Evolutionary conservation across 805 yeast species (phyloP).

Genomic region (Pichia heedii): DNA sequence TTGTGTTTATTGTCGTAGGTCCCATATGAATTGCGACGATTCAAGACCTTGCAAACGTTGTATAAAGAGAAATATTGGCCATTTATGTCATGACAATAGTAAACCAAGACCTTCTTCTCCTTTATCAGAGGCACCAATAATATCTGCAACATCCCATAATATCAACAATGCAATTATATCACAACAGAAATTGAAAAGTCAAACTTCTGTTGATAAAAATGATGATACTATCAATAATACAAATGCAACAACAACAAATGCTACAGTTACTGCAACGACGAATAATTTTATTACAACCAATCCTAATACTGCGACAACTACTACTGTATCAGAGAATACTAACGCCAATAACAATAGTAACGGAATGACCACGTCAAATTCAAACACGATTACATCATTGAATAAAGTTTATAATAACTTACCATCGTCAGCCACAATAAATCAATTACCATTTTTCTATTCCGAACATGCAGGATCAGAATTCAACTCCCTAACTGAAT

Average conservation of each 20-base stretch:
- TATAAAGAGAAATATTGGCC: slow-evolving; percentile 79
- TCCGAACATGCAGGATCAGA: slow-evolving; percentile 93
- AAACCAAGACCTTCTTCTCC: slow-evolving; percentile 34
- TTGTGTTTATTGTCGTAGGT: slow-evolving; percentile 84
- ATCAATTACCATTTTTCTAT: slow-evolving; percentile 71
- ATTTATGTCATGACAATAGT: slow-evolving; percentile 59
- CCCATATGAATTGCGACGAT: slow-evolving; percentile 91
- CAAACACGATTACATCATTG: no score
- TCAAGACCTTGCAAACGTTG: slow-evolving; percentile 73
- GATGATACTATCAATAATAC: background rate
- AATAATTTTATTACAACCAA: no score
- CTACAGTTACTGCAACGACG: no score
- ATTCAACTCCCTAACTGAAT: slow-evolving; percentile 82
- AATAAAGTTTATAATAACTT: background rate
- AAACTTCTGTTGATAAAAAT: background rate
- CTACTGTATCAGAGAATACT: no score
- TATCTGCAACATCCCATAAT: background rate
- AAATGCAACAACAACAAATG: background rate
- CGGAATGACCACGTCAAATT: no score
- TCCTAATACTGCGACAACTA: no score
- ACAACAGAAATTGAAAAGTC: background rate
- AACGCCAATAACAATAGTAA: no score
- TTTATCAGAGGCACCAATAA: background rate
- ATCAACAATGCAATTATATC: background rate
- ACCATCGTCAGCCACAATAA: slow-evolving; percentile 20